A percentile compares a stretch with the other conserved stretches of the same genome.
phyloP scores from a whole-genome alignment of 305 asterid species.

The Fraxinus dipetala region DNA sequence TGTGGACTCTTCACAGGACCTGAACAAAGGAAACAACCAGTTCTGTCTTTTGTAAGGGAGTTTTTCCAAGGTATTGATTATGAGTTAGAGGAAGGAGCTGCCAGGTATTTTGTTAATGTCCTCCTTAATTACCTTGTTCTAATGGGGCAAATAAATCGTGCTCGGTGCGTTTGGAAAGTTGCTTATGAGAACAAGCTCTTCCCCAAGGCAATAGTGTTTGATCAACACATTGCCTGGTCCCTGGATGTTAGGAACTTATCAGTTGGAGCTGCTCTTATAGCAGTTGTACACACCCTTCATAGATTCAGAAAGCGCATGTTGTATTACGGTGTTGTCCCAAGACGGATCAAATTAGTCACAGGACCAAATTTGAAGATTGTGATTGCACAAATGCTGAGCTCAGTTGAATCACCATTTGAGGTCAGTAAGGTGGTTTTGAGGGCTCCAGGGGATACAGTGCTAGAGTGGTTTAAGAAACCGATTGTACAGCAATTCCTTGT shows the following conservation, averaged over 20 bases:
- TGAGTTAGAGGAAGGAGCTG: conserved; percentile 89
- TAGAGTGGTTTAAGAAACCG: conserved; percentile 98
- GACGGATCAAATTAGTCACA: conserved; percentile 84
- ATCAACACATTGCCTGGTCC: conserved; percentile 98
- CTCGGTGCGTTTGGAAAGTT: conserved; percentile 98
- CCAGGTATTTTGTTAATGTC: conserved; percentile 87
- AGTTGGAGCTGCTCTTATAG: conserved; percentile 91
- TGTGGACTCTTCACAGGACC: conserved; percentile 95
- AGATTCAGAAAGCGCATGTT: conserved; percentile 95
- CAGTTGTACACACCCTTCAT: conserved; percentile 94
- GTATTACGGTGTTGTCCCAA: conserved; percentile 90
- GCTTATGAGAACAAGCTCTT: conserved; percentile 92
- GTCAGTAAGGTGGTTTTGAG: conserved; percentile 93
- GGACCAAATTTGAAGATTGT: conserved; percentile 92
- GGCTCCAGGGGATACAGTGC: conserved; percentile 90
- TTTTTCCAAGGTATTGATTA: conserved; percentile 80
- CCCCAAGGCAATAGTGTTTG: conserved; percentile 96
- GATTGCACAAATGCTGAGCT: conserved; percentile 72
- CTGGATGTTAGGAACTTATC: conserved; percentile 92
- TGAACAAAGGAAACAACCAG: conserved; percentile 85
- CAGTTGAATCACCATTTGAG: conserved; percentile 91
- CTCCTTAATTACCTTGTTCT: conserved; percentile 91
- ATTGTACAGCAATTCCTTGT: conserved; percentile 90
- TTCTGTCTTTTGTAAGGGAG: conserved; percentile 79
- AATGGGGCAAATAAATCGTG: conserved; percentile 97